These are phyloP conservation scores for Aspergillus ustus DNA, from an alignment of 2,329 filamentous ascomycete genomes.

Conservation along the genomic window DNA sequence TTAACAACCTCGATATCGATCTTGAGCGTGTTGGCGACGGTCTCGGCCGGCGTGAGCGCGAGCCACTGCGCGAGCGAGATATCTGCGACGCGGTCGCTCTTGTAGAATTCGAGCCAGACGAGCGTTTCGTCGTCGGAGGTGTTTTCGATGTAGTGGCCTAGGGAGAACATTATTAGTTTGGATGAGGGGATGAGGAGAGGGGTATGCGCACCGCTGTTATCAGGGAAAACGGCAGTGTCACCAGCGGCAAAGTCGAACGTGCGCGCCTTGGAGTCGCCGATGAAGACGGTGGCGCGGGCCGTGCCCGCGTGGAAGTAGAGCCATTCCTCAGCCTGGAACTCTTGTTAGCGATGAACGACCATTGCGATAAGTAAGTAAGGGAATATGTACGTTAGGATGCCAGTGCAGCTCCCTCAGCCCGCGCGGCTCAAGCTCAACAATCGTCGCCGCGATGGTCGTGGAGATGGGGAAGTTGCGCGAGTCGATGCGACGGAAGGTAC, in stretches of 20 bases:
- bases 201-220: slow-evolving; percentile 51
- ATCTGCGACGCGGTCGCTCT: slow-evolving; percentile 68
- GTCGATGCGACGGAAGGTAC: slow-evolving; percentile 67
- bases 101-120: slow-evolving; percentile 72
- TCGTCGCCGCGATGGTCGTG: slow-evolving; percentile 68
- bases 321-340: slow-evolving; percentile 63
- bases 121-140: slow-evolving; percentile 64
- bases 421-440: slow-evolving; percentile 67
- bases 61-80: slow-evolving; percentile 72
- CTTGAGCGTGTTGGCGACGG: slow-evolving; percentile 16
- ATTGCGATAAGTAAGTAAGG: too few relatives aligned
- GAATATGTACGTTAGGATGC: slow-evolving; percentile 70
- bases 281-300: slow-evolving; percentile 68
- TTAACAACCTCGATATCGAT: slow-evolving; percentile 17
- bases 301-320: slow-evolving; percentile 70
- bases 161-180: too few relatives aligned
- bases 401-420: slow-evolving; percentile 70
- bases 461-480: slow-evolving; percentile 69
- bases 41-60: slow-evolving; percentile 61
- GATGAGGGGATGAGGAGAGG: background rate
- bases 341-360: too few relatives aligned
- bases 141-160: slow-evolving; percentile 74
- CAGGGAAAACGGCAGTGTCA: slow-evolving; percentile 71
- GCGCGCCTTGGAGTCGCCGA: slow-evolving; percentile 62
- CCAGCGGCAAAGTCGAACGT: slow-evolving; percentile 71